Evolutionary conservation across 805 yeast species (phyloP).

Genomic region (Clavispora asparagi): DNA sequence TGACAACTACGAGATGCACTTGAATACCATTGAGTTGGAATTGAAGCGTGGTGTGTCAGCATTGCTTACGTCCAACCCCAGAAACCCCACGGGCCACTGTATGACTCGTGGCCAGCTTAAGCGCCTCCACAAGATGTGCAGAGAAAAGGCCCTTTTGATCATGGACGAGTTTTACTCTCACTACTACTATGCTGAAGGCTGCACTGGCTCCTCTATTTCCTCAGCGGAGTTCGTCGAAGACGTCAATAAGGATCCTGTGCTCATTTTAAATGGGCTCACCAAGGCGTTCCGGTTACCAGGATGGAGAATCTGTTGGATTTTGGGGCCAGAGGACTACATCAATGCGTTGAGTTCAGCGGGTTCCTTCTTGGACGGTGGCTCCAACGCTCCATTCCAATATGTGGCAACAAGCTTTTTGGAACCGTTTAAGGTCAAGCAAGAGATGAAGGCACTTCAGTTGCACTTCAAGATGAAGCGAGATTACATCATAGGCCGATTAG

Average conservation of each 20-base stretch:
- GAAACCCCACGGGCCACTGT: slow-evolving; percentile 58
- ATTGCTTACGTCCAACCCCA: slow-evolving; percentile 52
- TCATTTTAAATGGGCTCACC: slow-evolving; percentile 56
- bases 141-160: slow-evolving; percentile 49
- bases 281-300: slow-evolving; percentile 61
- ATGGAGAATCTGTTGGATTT: slow-evolving; percentile 60
- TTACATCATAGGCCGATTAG: slow-evolving; percentile 44
- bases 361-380: slow-evolving; percentile 56
- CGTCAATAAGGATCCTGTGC: slow-evolving; percentile 54
- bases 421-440: slow-evolving; percentile 43
- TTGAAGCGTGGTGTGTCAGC: slow-evolving; percentile 55
- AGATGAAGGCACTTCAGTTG: slow-evolving; percentile 52
- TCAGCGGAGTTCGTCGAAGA: slow-evolving; percentile 50
- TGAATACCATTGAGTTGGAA: slow-evolving; percentile 48
- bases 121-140: slow-evolving; percentile 48
- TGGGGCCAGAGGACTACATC: slow-evolving; percentile 59
- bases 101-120: slow-evolving; percentile 43
- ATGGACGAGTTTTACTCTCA: slow-evolving; percentile 64
- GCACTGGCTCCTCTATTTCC: slow-evolving; percentile 47
- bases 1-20: slow-evolving; percentile 52
- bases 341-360: slow-evolving; percentile 54
- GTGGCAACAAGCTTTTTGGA: slow-evolving; percentile 52
- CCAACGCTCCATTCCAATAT: slow-evolving; percentile 57
- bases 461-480: slow-evolving; percentile 57
- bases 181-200: slow-evolving; percentile 50